A percentile compares a stretch with the other conserved stretches of the same genome.
phyloP scores from a whole-genome alignment of 495 filamentous ascomycete species.

The Daldinia bambusicola region DNA sequence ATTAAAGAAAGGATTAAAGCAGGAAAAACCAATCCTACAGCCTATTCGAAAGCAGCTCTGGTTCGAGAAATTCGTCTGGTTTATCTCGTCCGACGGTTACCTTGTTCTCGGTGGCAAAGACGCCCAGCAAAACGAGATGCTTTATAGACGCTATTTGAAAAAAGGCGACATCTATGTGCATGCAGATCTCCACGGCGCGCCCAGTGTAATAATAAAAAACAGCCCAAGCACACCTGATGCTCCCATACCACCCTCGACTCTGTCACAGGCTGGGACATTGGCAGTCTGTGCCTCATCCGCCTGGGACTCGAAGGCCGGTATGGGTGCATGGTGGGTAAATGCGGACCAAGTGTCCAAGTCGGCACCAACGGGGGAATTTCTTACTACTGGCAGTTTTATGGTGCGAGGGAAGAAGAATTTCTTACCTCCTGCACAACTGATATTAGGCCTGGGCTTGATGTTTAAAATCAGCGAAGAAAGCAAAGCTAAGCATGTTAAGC shows the following conservation, averaged over 20 bases:
- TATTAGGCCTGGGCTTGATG: constrained; percentile 86
- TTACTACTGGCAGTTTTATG: constrained; percentile 79
- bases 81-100: constrained; percentile 96
- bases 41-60: constrained; percentile 84
- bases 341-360: constrained; percentile 89
- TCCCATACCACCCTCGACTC: constrained; percentile 88
- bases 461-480: constrained; percentile 92
- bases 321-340: constrained; percentile 94
- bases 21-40: constrained; percentile 89
- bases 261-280: constrained; percentile 88
- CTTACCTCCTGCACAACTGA: constrained; percentile 85
- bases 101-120: constrained; percentile 89
- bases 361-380: constrained; percentile 78
- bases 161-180: constrained; percentile 93
- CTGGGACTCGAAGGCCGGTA: constrained; percentile 95
- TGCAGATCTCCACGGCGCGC: constrained; percentile 87
- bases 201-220: constrained; percentile 87
- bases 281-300: constrained; percentile 84
- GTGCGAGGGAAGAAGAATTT: constrained; percentile 88
- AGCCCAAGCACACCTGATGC: constrained; percentile 75
- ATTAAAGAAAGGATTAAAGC: constrained; percentile 85
- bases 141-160: constrained; percentile 84
- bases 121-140: constrained; percentile 87
- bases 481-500: constrained; percentile 78
- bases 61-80: constrained; percentile 97